phyloP scores from a whole-genome alignment of 306 rosid species.

The Pyrus betulifolia region DNA sequence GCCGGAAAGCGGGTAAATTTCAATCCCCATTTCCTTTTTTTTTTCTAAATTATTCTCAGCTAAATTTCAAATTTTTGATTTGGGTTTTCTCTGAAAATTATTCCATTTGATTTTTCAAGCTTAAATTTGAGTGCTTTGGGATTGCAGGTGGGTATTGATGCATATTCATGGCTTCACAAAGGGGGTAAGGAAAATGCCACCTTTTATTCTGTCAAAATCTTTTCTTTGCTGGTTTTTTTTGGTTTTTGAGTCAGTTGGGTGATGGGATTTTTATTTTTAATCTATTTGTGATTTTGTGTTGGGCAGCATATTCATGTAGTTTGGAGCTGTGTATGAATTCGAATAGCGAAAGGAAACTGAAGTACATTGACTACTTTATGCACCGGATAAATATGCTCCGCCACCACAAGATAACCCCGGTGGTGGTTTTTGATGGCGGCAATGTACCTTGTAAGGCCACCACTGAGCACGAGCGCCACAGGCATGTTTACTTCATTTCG shows the following conservation, averaged over 20 bases:
- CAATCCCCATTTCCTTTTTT: neutral
- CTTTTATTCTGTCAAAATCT: no score
- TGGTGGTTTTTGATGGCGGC: conserved; percentile 56
- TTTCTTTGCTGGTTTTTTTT: neutral
- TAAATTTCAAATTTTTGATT: neutral
- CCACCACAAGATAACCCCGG: conserved; percentile 38
- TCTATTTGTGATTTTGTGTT: neutral
- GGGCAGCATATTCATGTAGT: conserved; percentile 88
- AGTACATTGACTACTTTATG: conserved; percentile 79
- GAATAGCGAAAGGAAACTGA: conserved; percentile 47
- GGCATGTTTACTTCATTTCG: conserved; percentile 6
- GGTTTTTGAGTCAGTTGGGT: neutral
- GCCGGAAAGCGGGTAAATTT: conserved; percentile 70
- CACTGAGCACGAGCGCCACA: conserved; percentile 42
- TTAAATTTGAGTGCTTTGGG: neutral
- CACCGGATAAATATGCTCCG: conserved; percentile 48
- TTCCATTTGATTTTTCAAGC: neutral
- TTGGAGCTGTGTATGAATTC: conserved; percentile 82
- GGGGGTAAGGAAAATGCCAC: conserved; percentile 43
- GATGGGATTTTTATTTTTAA: neutral
- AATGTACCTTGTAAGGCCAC: conserved; percentile 38
- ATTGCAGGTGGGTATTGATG: conserved; percentile 92
- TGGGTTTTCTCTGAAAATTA: neutral
- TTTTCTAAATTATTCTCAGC: neutral
- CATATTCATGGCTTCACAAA: conserved; percentile 96